phyloP scores from a whole-genome alignment of 2,329 filamentous ascomycete genomes.

The Fusarium sp. region DNA sequence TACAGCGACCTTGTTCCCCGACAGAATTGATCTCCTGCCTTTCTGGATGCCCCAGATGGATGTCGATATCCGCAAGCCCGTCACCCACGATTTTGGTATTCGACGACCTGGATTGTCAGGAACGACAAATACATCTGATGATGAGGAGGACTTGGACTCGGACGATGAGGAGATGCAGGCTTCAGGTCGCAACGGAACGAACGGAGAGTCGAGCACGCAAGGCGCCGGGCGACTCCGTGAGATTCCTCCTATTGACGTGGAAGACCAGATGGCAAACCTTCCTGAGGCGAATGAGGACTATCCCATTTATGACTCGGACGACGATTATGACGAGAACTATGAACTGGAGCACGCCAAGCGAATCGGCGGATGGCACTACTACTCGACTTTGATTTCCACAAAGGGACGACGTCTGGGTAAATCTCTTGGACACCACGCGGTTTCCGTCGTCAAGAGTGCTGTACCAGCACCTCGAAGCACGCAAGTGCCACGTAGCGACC shows the following conservation, averaged over 20 bases:
- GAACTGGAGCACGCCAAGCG: slow-evolving; percentile 82
- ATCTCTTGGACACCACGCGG: slow-evolving; percentile 58
- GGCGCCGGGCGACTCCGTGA: slow-evolving; percentile 56
- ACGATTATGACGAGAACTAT: slow-evolving; percentile 82
- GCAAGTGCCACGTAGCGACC: slow-evolving; percentile 69
- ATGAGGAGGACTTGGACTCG: slow-evolving; percentile 78
- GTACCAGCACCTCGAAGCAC: slow-evolving; percentile 68
- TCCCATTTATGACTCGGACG: slow-evolving; percentile 87
- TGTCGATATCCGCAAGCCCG: slow-evolving; percentile 94
- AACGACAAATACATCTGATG: slow-evolving; percentile 81
- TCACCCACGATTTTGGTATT: slow-evolving; percentile 90
- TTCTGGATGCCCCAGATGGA: slow-evolving; percentile 99
- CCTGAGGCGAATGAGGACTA: slow-evolving; percentile 76
- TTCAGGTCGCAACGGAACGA: slow-evolving; percentile 33
- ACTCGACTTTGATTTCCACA: slow-evolving; percentile 67
- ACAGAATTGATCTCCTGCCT: slow-evolving; percentile 88
- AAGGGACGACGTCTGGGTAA: slow-evolving; percentile 61
- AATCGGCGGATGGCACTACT: slow-evolving; percentile 82
- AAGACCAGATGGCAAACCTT: slow-evolving; percentile 81
- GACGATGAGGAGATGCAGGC: slow-evolving; percentile 69
- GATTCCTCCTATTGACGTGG: slow-evolving; percentile 72
- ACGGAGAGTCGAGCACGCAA: slow-evolving; percentile 57
- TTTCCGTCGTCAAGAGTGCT: slow-evolving; percentile 63
- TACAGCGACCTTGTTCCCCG: slow-evolving; percentile 86
- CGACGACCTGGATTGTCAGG: slow-evolving; percentile 81